phyloP scores from a whole-genome alignment of 2,329 filamentous ascomycete species.

The Penicillium sp. region DNA sequence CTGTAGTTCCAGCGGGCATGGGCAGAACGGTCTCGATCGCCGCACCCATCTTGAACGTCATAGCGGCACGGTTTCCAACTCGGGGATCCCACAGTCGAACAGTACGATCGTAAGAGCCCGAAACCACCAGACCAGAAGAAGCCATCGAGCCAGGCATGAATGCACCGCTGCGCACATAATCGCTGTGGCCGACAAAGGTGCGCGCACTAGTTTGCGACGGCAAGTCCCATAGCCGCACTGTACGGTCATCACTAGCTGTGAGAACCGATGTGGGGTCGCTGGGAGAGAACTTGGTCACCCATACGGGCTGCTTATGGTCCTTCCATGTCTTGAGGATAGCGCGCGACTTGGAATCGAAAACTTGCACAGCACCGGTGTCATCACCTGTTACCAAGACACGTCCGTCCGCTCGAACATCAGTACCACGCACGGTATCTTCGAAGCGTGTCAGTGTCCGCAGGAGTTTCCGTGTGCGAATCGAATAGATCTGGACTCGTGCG shows the following conservation, averaged over 20 bases:
- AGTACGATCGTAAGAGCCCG: slow-evolving; percentile 88
- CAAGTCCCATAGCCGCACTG: slow-evolving; percentile 88
- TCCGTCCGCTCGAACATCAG: slow-evolving; percentile 79
- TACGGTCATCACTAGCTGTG: slow-evolving; percentile 84
- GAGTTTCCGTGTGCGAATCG: slow-evolving; percentile 78
- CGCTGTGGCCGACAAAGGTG: slow-evolving; percentile 75
- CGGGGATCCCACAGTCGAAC: slow-evolving; percentile 90
- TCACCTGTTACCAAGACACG: slow-evolving; percentile 84
- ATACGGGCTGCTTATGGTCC: slow-evolving; percentile 87
- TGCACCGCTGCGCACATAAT: slow-evolving; percentile 80
- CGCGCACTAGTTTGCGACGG: slow-evolving; percentile 66
- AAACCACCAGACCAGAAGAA: slow-evolving; percentile 64
- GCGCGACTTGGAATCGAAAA: slow-evolving; percentile 82
- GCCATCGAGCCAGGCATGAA: slow-evolving; percentile 66
- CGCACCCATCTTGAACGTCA: slow-evolving; percentile 91
- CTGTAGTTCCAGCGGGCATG: slow-evolving; percentile 73
- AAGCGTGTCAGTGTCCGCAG: slow-evolving; percentile 92
- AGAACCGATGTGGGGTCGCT: slow-evolving; percentile 76
- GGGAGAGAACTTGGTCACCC: slow-evolving; percentile 85
- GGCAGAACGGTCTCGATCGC: slow-evolving; percentile 82
- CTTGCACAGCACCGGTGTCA: slow-evolving; percentile 83
- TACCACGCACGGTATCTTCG: slow-evolving; percentile 79
- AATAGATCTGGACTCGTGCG: slow-evolving; percentile 86
- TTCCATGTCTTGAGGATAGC: slow-evolving; percentile 94
- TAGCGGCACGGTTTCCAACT: slow-evolving; percentile 59